Evolutionary conservation across 106 monocot genomes (phyloP).

Genomic region (Platanthera zijinensis): DNA sequence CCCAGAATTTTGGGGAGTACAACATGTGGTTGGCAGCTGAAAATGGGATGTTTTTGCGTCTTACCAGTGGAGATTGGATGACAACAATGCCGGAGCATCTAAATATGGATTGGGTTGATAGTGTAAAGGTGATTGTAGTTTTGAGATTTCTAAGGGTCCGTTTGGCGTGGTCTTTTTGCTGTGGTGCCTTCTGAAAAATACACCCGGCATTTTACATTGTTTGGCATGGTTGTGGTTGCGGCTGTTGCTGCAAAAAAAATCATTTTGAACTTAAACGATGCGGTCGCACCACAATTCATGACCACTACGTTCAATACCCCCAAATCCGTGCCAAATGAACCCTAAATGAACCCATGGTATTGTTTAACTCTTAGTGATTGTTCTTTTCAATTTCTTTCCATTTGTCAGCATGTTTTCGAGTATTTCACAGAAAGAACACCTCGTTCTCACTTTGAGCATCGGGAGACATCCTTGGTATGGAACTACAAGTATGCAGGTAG

Average conservation of each 20-base stretch:
- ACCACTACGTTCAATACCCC: no score
- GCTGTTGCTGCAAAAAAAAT: no score
- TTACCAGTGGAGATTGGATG: slow-evolving; percentile 96
- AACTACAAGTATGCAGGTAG: slow-evolving; percentile 98
- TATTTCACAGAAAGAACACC: slow-evolving; percentile 98
- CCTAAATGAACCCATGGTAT: neutral
- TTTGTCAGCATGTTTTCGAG: slow-evolving; percentile 89
- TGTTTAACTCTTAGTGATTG: neutral
- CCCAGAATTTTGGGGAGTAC: slow-evolving; percentile 91
- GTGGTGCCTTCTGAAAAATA: no score
- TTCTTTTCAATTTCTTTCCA: neutral
- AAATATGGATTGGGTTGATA: slow-evolving; percentile 99
- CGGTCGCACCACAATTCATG: no score
- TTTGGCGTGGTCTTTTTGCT: no score
- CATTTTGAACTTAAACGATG: no score
- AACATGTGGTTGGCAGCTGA: slow-evolving; percentile 98
- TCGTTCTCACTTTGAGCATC: slow-evolving; percentile 96
- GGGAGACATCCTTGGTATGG: slow-evolving; percentile 96
- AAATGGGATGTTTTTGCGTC: slow-evolving; percentile 96
- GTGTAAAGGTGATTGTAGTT: slow-evolving; percentile 65
- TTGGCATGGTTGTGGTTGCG: no score
- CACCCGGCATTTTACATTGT: no score
- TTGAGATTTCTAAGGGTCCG: neutral
- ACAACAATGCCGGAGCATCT: slow-evolving; percentile 99
- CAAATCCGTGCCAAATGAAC: no score